These are phyloP conservation scores for Gastrodia elata DNA, from an alignment of 106 monocot species.

Conservation along the genomic window DNA sequence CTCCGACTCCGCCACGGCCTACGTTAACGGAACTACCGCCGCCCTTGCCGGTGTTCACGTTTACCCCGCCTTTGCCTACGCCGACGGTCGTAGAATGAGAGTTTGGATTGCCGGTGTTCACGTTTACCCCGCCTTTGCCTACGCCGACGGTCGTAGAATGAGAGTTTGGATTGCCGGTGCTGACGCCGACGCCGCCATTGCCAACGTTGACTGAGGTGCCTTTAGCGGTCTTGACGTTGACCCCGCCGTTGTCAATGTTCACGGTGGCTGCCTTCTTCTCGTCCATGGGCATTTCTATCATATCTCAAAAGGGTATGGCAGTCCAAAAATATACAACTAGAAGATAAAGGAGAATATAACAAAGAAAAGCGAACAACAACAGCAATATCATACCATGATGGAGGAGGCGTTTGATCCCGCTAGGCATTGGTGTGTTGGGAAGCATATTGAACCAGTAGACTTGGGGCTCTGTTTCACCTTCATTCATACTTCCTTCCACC, in stretches of 20 bases:
- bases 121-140: constrained; percentile 15
- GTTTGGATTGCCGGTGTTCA: constrained; percentile 12
- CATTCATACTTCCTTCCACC: neutral
- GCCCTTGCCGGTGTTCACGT: constrained; percentile 14
- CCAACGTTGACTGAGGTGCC: constrained; percentile 25
- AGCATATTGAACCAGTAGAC: neutral
- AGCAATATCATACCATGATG: neutral
- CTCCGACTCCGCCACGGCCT: constrained; percentile 22
- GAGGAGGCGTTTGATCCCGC: neutral
- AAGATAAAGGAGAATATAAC: too few relatives aligned
- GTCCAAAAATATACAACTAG: too few relatives aligned
- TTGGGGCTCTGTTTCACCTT: neutral
- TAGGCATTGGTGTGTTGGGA: constrained; percentile 1
- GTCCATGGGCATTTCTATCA: too few relatives aligned
- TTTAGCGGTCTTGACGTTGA: constrained; percentile 22
- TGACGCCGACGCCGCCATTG: constrained; percentile 24
- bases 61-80: constrained; percentile 21
- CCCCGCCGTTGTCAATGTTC: constrained; percentile 25
- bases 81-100: constrained; percentile 5
- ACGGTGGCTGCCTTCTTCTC: constrained; percentile 4
- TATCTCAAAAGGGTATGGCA: too few relatives aligned
- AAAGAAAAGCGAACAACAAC: too few relatives aligned
- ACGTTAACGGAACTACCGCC: constrained; percentile 15
- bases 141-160: constrained; percentile 25
- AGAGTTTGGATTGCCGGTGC: constrained; percentile 19